These are phyloP conservation scores for Aspergillus saccharolyticus DNA, from an alignment of 495 filamentous ascomycete species.

Conservation along the genomic window DNA sequence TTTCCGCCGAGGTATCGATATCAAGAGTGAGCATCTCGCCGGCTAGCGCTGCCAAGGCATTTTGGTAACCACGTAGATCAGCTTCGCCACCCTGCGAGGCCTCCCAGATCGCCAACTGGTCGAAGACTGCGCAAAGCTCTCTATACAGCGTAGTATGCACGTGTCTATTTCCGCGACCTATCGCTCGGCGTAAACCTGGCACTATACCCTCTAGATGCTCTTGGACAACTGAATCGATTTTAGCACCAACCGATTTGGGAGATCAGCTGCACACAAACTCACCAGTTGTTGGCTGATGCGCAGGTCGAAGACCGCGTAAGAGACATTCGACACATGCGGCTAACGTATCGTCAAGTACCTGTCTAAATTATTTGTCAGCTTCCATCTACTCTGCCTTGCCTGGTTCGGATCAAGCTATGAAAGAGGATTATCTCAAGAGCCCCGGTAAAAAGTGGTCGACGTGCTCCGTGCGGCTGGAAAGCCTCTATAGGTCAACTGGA, in stretches of 20 bases:
- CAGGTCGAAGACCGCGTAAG: slow-evolving; percentile 41
- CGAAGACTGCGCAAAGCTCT: slow-evolving; percentile 38
- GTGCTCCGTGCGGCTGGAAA: no score
- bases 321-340: slow-evolving; percentile 44
- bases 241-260: slow-evolving; percentile 10
- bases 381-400: background rate
- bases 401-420: background rate
- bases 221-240: slow-evolving; percentile 29
- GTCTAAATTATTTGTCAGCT: background rate
- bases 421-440: no score
- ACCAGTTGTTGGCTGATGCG: slow-evolving; percentile 27
- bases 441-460: no score
- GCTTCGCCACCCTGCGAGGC: slow-evolving; percentile 9
- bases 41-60: slow-evolving; percentile 27
- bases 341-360: slow-evolving; percentile 36
- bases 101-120: slow-evolving; percentile 29
- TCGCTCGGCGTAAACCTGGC: slow-evolving; percentile 27
- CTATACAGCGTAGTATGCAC: slow-evolving; percentile 43
- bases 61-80: slow-evolving; percentile 23
- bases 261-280: slow-evolving; percentile 15
- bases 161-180: slow-evolving; percentile 33
- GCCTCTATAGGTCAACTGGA: background rate
- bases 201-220: slow-evolving; percentile 29
- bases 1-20: slow-evolving; percentile 37
- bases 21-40: slow-evolving; percentile 28